Conservation (phyloP, 352 stramenopile genomes). For the Nannochloropsis limnetica region DNA sequence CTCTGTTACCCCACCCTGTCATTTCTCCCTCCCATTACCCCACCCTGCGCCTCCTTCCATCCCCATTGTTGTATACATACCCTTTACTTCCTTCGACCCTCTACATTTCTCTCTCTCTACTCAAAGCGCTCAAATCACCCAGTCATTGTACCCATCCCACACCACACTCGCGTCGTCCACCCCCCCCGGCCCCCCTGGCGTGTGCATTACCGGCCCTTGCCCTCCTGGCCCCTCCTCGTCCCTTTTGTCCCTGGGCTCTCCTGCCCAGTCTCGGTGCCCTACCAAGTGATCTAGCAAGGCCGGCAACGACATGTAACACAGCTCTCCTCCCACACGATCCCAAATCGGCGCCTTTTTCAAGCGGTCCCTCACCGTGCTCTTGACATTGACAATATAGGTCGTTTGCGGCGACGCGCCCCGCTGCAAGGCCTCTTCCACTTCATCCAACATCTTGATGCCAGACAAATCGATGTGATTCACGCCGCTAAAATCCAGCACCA, state of each 20-base stretch:
- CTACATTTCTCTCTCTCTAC: neutral
- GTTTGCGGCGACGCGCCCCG: neutral
- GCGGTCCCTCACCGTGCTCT: constrained; percentile 21
- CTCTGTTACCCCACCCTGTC: too few species aligned
- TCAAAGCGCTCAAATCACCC: constrained; percentile 13
- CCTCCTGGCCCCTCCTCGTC: neutral
- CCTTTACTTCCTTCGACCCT: neutral
- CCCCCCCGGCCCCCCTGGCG: neutral
- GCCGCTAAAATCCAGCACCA: constrained; percentile 24
- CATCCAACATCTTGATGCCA: constrained; percentile 29
- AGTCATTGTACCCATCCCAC: constrained; percentile 5
- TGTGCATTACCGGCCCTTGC: neutral
- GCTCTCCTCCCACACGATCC: constrained; percentile 4
- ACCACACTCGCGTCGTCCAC: neutral
- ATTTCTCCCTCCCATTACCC: neutral
- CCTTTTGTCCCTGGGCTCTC: neutral
- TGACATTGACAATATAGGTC: constrained; percentile 9
- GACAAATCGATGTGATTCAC: constrained; percentile 33
- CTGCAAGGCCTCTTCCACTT: constrained; percentile 9
- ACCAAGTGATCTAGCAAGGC: constrained; percentile 18
- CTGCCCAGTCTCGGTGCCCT: constrained; percentile 5
- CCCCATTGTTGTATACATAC: neutral
- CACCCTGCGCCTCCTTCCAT: neutral
- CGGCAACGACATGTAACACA: neutral
- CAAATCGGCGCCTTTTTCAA: constrained; percentile 24